Evolutionary conservation across 2,329 filamentous ascomycete species (phyloP), one percentile per base, ranked within the genome.

Genomic region (Hymenoscyphus repandus): DNA sequence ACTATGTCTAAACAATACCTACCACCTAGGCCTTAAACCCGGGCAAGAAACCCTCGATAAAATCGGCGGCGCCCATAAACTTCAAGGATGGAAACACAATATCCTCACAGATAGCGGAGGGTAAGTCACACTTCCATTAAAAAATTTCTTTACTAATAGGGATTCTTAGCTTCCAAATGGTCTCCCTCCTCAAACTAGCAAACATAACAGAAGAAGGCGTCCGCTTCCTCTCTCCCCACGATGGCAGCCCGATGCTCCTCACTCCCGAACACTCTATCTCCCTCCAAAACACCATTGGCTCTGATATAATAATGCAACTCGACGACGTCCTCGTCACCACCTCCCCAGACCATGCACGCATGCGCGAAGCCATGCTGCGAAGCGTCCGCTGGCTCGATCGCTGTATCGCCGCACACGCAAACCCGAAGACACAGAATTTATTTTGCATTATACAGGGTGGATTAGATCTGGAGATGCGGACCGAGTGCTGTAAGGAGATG

Each of bases 381-480:
- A 96, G 90, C 49, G 82, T 99, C 6, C 82, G 95, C 36, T 99
- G 95, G 95, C 78, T 99, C 5, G 95, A 99, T 70, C 83, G 93
- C 48, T 99, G 93, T 69, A 92, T 97, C 37, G 83, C 83, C 10
- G 90, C 91, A 4, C 95, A 99, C 74, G 82, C 84, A 65, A 86
- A 91, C 50, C 88, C 90, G 0, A 78, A 85, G 30, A 77, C 76
- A 1, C 93, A 99, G 69, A 99, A 96, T 63, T 78, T 99, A 5
- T 99, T 99, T 70, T 99, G 95, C 70, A 99, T 99, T 64, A 96
- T 99, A 59, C 93, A 99, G 70, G 93, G 93, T 54, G 93, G 93
- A 0, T 74, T 99, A 7, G 91, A 99, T 68, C 72, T 96, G 4
- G 87, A 90, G 1, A 82, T 99, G 76, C 82, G 93, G 18, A 79